Evolutionary conservation across 116 monocot genomes (phyloP).

Genomic region (Trichopus zeylanicus): DNA sequence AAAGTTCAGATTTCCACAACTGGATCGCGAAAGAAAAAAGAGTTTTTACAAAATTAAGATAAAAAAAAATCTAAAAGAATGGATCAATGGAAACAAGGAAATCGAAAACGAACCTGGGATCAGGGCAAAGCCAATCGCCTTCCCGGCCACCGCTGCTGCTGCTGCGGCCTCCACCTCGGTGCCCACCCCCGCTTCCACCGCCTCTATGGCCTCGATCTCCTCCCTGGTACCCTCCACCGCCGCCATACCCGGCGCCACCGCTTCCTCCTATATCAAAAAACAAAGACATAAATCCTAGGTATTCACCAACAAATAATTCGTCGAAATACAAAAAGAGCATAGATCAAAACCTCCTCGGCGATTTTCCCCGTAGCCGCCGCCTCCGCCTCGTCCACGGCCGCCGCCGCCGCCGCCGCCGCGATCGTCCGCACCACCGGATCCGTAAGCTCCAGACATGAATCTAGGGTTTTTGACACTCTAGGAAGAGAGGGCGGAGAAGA

Average conservation of each 20-base stretch:
- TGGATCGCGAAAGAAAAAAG: constrained; percentile 19
- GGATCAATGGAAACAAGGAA: background rate
- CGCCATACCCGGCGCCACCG: too few relatives aligned
- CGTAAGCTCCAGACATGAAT: constrained; percentile 63
- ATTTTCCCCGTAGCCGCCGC: constrained; percentile 22
- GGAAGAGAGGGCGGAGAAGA: background rate
- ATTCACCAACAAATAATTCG: background rate
- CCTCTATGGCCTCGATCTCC: constrained; percentile 27
- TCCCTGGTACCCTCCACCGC: constrained; percentile 20
- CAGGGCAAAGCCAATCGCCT: constrained; percentile 93
- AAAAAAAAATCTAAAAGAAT: constrained; percentile 1
- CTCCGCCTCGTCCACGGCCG: too few relatives aligned
- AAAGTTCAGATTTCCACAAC: constrained; percentile 94
- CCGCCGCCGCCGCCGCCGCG: constrained; percentile 30
- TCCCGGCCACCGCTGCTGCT: constrained; percentile 80
- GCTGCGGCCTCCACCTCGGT: too few relatives aligned
- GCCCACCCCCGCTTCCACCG: constrained; percentile 18
- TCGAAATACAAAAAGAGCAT: background rate
- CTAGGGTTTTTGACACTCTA: constrained; percentile 3
- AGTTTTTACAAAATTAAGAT: background rate
- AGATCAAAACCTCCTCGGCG: constrained; percentile 7
- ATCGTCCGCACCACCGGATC: constrained; percentile 22
- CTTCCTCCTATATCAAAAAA: background rate
- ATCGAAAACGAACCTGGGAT: constrained; percentile 42
- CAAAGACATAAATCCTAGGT: background rate